Evolutionary conservation across 495 filamentous ascomycete genomes (phyloP).

Genomic region (Talaromyces ruber): DNA sequence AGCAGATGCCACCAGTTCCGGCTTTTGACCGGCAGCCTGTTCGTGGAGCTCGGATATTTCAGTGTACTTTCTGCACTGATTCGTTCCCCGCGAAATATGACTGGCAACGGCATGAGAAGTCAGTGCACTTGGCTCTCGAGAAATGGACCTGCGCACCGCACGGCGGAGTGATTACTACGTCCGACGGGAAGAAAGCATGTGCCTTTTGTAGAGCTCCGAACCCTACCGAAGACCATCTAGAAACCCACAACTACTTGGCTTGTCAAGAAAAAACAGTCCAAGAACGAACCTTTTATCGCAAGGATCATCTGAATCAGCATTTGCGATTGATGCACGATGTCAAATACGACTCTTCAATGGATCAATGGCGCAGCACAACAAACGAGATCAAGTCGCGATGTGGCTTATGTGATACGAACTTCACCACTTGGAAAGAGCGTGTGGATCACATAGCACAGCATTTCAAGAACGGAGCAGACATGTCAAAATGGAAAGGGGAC

Average conservation of each 20-base stretch:
- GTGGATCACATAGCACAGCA: conserved; percentile 66
- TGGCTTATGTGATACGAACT: conserved; percentile 58
- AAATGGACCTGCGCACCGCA: conserved; percentile 77
- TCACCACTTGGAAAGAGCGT: conserved; percentile 65
- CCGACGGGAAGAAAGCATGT: conserved; percentile 40
- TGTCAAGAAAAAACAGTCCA: conserved; percentile 66
- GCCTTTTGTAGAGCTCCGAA: conserved; percentile 65
- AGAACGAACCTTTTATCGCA: conserved; percentile 77
- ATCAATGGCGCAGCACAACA: conserved; percentile 68
- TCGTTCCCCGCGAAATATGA: conserved; percentile 85
- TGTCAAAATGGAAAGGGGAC: conserved; percentile 72
- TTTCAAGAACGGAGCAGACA: conserved; percentile 63
- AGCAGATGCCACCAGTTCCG: conserved; percentile 37
- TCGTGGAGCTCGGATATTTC: conserved; percentile 47
- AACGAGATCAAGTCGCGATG: conserved; percentile 64
- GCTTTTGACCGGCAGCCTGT: conserved; percentile 32
- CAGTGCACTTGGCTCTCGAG: conserved; percentile 72
- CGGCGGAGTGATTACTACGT: conserved; percentile 32
- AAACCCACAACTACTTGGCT: conserved; percentile 63
- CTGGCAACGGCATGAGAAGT: conserved; percentile 88
- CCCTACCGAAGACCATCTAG: conserved; percentile 61
- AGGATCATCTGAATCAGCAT: conserved; percentile 83
- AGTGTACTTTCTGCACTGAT: conserved; percentile 90
- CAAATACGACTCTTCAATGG: conserved; percentile 63
- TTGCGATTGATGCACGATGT: conserved; percentile 70